phyloP scores from a whole-genome alignment of 2,329 filamentous ascomycete species.

The Botrytis cinerea region DNA sequence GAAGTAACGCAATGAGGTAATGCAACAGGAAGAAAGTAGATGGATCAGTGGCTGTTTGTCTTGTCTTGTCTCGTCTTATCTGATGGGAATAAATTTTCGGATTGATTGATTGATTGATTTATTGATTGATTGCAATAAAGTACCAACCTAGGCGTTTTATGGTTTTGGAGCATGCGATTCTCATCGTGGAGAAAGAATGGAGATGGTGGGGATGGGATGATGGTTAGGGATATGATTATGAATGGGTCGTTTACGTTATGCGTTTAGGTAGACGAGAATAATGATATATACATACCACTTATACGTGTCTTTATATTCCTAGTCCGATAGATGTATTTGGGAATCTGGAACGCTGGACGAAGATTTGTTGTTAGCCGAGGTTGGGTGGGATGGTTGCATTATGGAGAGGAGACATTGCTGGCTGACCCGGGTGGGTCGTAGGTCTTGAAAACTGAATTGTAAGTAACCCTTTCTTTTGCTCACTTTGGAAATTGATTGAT shows the following conservation, averaged over 20 bases:
- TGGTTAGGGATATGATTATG: background rate
- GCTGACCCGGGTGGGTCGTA: no score
- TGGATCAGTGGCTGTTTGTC: background rate
- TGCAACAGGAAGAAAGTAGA: background rate
- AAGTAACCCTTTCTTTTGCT: no score
- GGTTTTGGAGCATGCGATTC: background rate
- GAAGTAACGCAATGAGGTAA: background rate
- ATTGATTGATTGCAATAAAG: slow-evolving; percentile 5
- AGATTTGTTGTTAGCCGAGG: no score
- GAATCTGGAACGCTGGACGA: background rate
- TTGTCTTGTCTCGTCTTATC: background rate
- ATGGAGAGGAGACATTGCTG: no score
- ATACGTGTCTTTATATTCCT: background rate
- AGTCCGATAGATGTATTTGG: no score
- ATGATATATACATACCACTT: slow-evolving; percentile 13
- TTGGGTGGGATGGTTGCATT: no score
- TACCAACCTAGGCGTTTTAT: background rate
- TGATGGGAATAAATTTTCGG: background rate
- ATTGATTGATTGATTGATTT: slow-evolving; percentile 11
- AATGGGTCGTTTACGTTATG: background rate
- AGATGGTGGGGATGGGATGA: background rate
- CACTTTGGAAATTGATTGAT: no score
- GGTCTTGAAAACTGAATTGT: no score
- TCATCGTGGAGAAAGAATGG: background rate
- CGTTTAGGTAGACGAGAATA: slow-evolving; percentile 13